A percentile compares a stretch with the other conserved stretches of the same genome.
These are phyloP conservation scores for Neltuma alba DNA, from an alignment of 306 rosid species.

Conservation along the genomic window DNA sequence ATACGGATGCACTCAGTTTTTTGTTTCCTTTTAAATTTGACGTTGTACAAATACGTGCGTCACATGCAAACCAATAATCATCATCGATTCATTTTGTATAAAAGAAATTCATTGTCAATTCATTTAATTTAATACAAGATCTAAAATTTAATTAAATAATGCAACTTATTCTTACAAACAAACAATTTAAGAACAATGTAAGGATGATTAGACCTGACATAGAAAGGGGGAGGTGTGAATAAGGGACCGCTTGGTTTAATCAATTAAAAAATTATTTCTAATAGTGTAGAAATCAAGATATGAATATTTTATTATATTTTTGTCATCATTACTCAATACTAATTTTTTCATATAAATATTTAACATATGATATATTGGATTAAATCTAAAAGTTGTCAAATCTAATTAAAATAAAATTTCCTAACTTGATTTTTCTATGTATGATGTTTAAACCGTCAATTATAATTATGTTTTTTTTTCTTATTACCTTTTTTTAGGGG, in stretches of 20 bases:
- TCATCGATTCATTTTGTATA: background rate
- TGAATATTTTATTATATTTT: background rate
- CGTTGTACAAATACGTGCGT: background rate
- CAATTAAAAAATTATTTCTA: background rate
- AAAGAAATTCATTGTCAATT: too few species aligned
- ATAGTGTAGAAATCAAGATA: background rate
- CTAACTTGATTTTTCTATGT: background rate
- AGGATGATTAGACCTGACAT: background rate
- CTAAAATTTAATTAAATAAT: background rate
- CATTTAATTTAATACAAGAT: background rate
- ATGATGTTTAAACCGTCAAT: background rate
- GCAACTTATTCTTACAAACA: background rate
- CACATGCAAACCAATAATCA: background rate
- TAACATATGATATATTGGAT: too few species aligned
- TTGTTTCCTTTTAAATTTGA: background rate
- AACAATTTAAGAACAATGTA: too few species aligned
- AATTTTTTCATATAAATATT: background rate
- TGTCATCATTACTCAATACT: background rate
- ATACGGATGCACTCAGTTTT: background rate
- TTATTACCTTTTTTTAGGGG: background rate
- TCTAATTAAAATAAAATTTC: background rate
- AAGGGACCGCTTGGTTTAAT: background rate
- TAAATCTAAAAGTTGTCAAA: background rate
- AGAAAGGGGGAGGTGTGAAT: background rate
- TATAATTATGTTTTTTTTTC: background rate